phyloP scores from a whole-genome alignment of 768 basidiomycete genomes.

The Mycena venus region DNA sequence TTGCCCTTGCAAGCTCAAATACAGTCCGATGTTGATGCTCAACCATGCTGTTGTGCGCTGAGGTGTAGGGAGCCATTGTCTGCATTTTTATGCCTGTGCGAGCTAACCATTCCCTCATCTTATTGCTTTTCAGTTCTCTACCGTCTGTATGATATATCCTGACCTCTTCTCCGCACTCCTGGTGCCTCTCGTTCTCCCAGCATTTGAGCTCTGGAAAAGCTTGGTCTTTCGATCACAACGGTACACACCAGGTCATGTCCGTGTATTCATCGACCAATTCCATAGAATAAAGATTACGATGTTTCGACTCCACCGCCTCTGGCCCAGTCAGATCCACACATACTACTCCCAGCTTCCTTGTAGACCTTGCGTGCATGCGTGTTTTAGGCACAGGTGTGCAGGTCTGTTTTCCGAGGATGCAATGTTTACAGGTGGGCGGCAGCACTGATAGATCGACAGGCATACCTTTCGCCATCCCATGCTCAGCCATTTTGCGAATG shows the following conservation, averaged over 20 bases:
- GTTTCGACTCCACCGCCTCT: too few relatives aligned
- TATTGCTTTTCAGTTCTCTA: not conserved
- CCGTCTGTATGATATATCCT: not conserved
- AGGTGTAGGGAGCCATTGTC: not conserved
- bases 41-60: not conserved
- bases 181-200: not conserved
- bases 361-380: slow-evolving; percentile 1
- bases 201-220: not conserved
- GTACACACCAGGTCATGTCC: not conserved
- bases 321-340: too few relatives aligned
- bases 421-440: too few relatives aligned
- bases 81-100: not conserved
- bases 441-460: too few relatives aligned
- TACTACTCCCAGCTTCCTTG: too few relatives aligned
- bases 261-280: too few relatives aligned
- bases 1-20: not conserved
- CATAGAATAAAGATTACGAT: too few relatives aligned
- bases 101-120: not conserved
- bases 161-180: too few relatives aligned
- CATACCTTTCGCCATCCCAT: too few relatives aligned
- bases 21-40: not conserved
- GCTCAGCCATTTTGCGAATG: too few relatives aligned
- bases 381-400: slow-evolving; percentile 25
- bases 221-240: not conserved
- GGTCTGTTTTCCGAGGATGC: too few relatives aligned